These are phyloP conservation scores for Vickermania spadyakhi DNA, from an alignment of 208 protist genomes.

Conservation along the genomic window DNA sequence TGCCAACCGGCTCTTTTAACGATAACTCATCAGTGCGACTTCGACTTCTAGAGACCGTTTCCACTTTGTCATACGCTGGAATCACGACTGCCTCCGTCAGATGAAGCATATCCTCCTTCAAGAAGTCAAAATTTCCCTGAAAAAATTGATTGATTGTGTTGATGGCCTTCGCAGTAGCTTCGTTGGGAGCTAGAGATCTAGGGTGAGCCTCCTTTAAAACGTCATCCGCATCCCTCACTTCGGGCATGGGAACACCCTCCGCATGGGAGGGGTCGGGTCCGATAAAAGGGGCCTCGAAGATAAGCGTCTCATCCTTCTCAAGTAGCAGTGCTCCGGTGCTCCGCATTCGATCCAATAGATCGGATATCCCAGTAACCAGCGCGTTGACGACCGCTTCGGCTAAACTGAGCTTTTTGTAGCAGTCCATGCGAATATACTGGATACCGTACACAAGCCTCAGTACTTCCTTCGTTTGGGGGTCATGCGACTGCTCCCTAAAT, in stretches of 20 bases:
- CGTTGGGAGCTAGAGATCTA: neutral
- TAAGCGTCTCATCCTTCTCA: conserved; percentile 19
- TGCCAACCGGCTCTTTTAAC: neutral
- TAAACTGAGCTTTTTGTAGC: conserved; percentile 13
- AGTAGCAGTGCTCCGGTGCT: conserved; percentile 14
- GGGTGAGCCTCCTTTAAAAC: conserved; percentile 10
- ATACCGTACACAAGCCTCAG: conserved; percentile 15
- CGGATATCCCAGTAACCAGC: conserved; percentile 15
- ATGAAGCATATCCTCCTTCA: conserved; percentile 5
- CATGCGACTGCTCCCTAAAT: conserved; percentile 22
- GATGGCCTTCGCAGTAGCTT: conserved; percentile 3
- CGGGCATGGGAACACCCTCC: conserved; percentile 3
- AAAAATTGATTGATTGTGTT: conserved; percentile 13
- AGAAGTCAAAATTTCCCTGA: conserved; percentile 9
- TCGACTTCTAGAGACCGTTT: neutral
- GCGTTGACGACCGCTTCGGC: conserved; percentile 16
- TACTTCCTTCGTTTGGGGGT: conserved; percentile 26
- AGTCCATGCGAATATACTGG: conserved; percentile 10
- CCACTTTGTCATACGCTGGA: neutral
- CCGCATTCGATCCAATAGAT: conserved; percentile 19
- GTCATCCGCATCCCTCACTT: conserved; percentile 12
- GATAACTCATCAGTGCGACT: neutral
- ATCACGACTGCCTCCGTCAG: neutral
- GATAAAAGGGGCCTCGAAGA: conserved; percentile 10
- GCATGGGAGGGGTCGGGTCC: neutral